These are phyloP conservation scores for Ophiostoma ulmi DNA, from an alignment of 2,329 filamentous ascomycete genomes.

Conservation along the genomic window DNA sequence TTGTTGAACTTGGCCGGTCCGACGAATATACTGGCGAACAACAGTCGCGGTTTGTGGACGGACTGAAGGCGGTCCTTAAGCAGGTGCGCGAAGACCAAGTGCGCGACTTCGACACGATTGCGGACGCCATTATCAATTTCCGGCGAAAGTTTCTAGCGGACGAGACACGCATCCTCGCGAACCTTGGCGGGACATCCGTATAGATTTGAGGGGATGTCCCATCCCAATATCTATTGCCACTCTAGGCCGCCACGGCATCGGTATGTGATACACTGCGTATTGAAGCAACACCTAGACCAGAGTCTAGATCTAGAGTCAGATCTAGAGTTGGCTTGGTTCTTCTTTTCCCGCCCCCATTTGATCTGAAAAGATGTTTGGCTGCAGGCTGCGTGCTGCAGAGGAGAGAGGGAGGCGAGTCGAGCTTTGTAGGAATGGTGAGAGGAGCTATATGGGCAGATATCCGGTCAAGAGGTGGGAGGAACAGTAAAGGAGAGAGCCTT, in stretches of 20 bases:
- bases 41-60: slow-evolving; percentile 56
- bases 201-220: not conserved
- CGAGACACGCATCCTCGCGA: slow-evolving; percentile 54
- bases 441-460: not conserved
- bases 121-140: slow-evolving; percentile 61
- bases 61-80: slow-evolving; percentile 57
- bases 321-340: not conserved
- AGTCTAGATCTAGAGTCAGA: not conserved
- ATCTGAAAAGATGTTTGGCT: not conserved
- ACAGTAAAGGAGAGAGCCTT: not conserved
- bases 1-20: slow-evolving; percentile 64
- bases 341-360: not conserved
- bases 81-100: slow-evolving; percentile 55
- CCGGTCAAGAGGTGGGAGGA: slow-evolving; percentile 1
- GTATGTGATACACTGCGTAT: slow-evolving; percentile 11
- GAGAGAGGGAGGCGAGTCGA: not conserved
- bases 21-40: slow-evolving; percentile 59
- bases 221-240: not conserved
- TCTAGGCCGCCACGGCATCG: not conserved
- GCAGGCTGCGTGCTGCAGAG: not conserved
- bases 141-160: slow-evolving; percentile 61
- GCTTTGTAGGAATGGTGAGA: not conserved
- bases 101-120: slow-evolving; percentile 62
- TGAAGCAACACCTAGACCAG: not conserved
- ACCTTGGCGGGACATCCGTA: slow-evolving; percentile 35